Percentiles rank a stretch among this genome's conserved stretches.
Conservation (phyloP, 768 basidiomycete species). For the Gloeopeniophorella convolvens region DNA sequence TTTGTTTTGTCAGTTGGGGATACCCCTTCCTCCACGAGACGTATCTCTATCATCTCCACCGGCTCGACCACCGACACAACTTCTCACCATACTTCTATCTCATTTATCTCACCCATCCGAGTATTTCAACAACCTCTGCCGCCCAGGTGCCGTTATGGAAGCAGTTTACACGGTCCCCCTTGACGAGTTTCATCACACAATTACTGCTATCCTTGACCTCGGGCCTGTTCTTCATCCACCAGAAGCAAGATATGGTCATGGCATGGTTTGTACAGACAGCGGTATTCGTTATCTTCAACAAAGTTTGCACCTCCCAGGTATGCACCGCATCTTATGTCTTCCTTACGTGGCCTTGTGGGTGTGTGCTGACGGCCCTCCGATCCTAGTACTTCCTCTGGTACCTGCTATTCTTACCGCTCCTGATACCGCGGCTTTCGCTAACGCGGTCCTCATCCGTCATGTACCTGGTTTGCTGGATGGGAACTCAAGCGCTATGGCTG, state of each 20-base stretch:
- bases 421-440: slow-evolving; percentile 62
- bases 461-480: slow-evolving; percentile 59
- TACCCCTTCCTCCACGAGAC: slow-evolving; percentile 87
- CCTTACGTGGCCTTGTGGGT: background rate
- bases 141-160: slow-evolving; percentile 31
- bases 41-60: slow-evolving; percentile 85
- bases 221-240: slow-evolving; percentile 65
- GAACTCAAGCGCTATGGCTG: slow-evolving; percentile 83
- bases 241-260: slow-evolving; percentile 58
- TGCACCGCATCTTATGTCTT: slow-evolving; percentile 22
- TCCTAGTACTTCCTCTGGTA: slow-evolving; percentile 98
- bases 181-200: slow-evolving; percentile 82
- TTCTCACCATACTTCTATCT: slow-evolving; percentile 98
- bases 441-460: slow-evolving; percentile 35
- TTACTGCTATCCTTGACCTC: slow-evolving; percentile 62
- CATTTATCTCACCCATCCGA: slow-evolving; percentile 81
- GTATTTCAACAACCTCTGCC: slow-evolving; percentile 18
- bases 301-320: slow-evolving; percentile 97
- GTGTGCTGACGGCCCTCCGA: background rate
- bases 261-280: slow-evolving; percentile 91
- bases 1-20: slow-evolving; percentile 67
- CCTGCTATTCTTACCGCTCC: slow-evolving; percentile 76
- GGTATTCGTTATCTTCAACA: slow-evolving; percentile 92
- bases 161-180: slow-evolving; percentile 56
- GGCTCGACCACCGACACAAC: slow-evolving; percentile 96